phyloP scores from a whole-genome alignment of 306 rosid species.

The Vigna nakashimae region DNA sequence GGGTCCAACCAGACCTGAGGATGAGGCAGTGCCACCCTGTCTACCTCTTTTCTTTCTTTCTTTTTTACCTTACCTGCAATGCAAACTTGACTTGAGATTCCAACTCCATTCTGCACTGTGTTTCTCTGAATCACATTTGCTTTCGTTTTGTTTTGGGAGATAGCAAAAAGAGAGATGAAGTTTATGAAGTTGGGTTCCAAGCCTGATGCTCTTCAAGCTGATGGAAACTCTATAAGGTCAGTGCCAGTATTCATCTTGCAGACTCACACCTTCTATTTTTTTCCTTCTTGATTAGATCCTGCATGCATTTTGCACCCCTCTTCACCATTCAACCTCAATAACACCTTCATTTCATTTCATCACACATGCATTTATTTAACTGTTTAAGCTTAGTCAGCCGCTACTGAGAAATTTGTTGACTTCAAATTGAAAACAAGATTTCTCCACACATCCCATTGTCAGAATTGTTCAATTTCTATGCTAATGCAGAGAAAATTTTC shows the following conservation, averaged over 20 bases:
- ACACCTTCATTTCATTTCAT: background rate
- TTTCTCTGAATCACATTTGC: background rate
- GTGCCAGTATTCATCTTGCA: background rate
- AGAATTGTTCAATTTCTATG: background rate
- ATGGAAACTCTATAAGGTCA: constrained; percentile 76
- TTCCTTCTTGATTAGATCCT: constrained; percentile 23
- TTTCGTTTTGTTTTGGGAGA: constrained; percentile 7
- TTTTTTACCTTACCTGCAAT: constrained; percentile 30
- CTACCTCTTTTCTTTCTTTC: background rate
- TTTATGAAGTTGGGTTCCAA: constrained; percentile 97
- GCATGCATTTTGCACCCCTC: background rate
- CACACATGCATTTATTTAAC: background rate
- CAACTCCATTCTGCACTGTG: background rate
- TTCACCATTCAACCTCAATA: background rate
- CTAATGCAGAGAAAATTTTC: background rate
- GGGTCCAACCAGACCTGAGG: constrained; percentile 5
- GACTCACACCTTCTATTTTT: background rate
- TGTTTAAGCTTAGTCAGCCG: background rate
- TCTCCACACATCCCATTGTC: constrained; percentile 2
- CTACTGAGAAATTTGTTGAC: constrained; percentile 7
- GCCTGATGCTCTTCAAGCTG: constrained; percentile 86
- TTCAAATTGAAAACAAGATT: constrained; percentile 25
- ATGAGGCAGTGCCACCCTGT: constrained; percentile 30
- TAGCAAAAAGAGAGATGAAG: constrained; percentile 62
- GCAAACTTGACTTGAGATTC: constrained; percentile 24